A percentile compares a stretch with the other conserved stretches of the same genome.
phyloP scores from a whole-genome alignment of 192 early-diverging fungal species.

The Piromyces sp. region DNA sequence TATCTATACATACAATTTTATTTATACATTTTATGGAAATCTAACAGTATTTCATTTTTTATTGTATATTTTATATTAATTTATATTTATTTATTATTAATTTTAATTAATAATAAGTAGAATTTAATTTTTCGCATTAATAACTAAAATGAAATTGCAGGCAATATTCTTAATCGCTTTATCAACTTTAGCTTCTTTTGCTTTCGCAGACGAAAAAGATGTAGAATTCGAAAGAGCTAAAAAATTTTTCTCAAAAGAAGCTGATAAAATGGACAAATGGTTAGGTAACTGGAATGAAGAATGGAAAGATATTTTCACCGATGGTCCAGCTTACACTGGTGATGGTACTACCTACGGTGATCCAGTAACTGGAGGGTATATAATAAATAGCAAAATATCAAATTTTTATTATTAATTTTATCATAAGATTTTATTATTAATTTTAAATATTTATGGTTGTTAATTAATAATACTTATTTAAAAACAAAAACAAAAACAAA shows the following conservation, averaged over 20 bases:
- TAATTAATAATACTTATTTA: too few relatives aligned
- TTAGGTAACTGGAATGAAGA: not conserved
- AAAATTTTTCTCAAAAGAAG: not conserved
- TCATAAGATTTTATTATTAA: not conserved
- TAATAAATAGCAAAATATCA: not conserved
- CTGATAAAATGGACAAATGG: not conserved
- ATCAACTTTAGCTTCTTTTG: not conserved
- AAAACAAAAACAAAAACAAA: too few relatives aligned
- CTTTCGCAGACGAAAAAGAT: not conserved
- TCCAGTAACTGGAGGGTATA: not conserved
- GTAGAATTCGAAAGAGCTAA: not conserved
- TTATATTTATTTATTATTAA: too few relatives aligned
- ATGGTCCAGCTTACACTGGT: not conserved
- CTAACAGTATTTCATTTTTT: too few relatives aligned
- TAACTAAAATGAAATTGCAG: not conserved
- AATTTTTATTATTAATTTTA: not conserved
- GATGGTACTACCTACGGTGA: not conserved
- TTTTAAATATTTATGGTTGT: too few relatives aligned
- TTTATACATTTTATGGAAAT: too few relatives aligned
- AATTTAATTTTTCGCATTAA: too few relatives aligned
- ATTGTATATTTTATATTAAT: too few relatives aligned
- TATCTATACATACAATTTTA: too few relatives aligned
- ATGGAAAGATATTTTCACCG: not conserved
- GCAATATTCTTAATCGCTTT: not conserved
- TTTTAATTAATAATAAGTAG: too few relatives aligned